A percentile compares a stretch with the other conserved stretches of the same genome.
These are phyloP conservation scores for Mycosphaerella arachidis DNA, from an alignment of 2,329 filamentous ascomycete genomes.

Conservation along the genomic window DNA sequence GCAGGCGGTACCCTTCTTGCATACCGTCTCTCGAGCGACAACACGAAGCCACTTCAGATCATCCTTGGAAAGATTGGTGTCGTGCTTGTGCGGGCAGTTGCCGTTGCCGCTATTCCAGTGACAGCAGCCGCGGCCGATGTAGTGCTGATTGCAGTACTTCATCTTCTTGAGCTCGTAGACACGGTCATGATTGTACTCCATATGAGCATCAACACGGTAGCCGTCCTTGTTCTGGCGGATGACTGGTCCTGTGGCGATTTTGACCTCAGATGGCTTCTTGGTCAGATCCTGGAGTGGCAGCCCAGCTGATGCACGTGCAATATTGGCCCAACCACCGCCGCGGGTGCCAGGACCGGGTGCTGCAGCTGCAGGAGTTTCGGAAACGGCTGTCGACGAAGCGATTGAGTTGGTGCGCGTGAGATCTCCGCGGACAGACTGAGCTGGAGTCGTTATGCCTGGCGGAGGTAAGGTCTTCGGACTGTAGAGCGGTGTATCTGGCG, in stretches of 20 bases:
- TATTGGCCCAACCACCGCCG: constrained; percentile 19
- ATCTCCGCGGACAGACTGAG: constrained; percentile 6
- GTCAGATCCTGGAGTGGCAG: constrained; percentile 20
- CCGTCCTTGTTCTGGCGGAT: constrained; percentile 56
- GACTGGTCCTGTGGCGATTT: constrained; percentile 10
- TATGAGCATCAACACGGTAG: constrained; percentile 54
- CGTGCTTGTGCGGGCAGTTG: constrained; percentile 54
- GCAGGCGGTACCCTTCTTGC: constrained; percentile 54
- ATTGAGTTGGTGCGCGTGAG: constrained; percentile 20
- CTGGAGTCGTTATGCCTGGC: constrained; percentile 3
- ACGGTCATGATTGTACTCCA: constrained; percentile 51
- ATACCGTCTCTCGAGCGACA: constrained; percentile 60
- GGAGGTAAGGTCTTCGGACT: constrained; percentile 8
- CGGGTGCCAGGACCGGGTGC: neutral
- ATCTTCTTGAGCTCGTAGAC: constrained; percentile 57
- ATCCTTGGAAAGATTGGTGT: constrained; percentile 49
- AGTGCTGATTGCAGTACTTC: constrained; percentile 61
- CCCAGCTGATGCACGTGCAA: constrained; percentile 15
- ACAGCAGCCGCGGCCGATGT: constrained; percentile 53
- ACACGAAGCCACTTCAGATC: constrained; percentile 53
- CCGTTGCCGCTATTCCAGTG: constrained; percentile 46
- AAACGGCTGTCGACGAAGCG: constrained; percentile 18
- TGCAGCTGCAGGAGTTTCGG: constrained; percentile 6
- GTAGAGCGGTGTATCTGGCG: constrained; percentile 14
- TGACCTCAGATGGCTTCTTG: constrained; percentile 8